Conservation (phyloP, 176 grass and related monocot genomes). For the Tuctoria greenei region DNA sequence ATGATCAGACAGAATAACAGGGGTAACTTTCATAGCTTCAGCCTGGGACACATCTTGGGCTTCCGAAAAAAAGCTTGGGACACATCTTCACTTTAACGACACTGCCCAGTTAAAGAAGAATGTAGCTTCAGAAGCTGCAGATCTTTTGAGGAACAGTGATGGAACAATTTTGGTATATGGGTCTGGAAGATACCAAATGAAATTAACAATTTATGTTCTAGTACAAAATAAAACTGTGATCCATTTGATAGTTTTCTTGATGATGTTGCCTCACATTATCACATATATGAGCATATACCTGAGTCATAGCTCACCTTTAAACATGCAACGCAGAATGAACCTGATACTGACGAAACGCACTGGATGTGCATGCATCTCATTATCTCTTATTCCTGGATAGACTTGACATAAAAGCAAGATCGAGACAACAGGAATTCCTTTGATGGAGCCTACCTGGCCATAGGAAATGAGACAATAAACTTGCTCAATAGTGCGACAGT, state of each 20-base stretch:
- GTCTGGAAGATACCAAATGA: background rate
- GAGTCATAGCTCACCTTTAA: background rate
- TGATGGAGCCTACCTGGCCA: background rate
- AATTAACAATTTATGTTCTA: background rate
- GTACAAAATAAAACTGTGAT: background rate
- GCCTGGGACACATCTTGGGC: background rate
- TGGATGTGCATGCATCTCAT: constrained; percentile 1
- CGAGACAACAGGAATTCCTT: background rate
- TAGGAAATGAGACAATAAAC: background rate
- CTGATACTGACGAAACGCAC: constrained; percentile 1
- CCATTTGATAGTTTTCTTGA: background rate
- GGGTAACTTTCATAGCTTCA: background rate
- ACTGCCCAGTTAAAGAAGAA: too few species aligned
- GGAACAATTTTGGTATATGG: background rate
- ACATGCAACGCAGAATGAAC: background rate
- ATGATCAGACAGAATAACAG: background rate
- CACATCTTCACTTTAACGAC: background rate
- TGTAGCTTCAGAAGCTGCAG: background rate
- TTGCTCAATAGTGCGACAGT: background rate
- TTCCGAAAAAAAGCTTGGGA: too few species aligned
- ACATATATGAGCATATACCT: background rate
- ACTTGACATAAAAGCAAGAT: background rate
- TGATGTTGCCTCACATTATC: background rate
- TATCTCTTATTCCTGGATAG: background rate
- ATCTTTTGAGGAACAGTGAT: background rate